These are phyloP conservation scores for Chlorella variabilis DNA, from an alignment of 163 green algal genomes.

Conservation along the genomic window DNA sequence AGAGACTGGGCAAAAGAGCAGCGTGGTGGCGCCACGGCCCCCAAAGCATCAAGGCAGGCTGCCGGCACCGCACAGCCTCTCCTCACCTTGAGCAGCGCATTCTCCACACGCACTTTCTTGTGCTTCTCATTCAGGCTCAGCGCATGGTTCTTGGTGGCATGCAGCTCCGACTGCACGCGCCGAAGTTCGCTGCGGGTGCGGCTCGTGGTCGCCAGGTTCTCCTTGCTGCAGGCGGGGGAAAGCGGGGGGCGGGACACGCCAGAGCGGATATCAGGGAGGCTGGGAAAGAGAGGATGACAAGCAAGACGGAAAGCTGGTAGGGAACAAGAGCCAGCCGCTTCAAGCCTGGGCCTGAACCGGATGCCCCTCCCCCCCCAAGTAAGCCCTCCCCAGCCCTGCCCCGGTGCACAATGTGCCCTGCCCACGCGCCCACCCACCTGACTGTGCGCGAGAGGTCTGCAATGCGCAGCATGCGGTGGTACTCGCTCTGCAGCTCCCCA, in stretches of 20 bases:
- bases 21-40: no score
- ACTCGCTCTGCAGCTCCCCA: slow-evolving; percentile 56
- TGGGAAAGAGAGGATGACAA: no score
- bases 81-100: slow-evolving; percentile 33
- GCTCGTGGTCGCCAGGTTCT: slow-evolving; percentile 59
- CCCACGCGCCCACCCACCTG: neutral
- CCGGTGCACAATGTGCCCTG: no score
- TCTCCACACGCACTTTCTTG: slow-evolving; percentile 22
- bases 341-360: no score
- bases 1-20: neutral
- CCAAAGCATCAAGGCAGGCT: no score
- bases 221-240: slow-evolving; percentile 36
- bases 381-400: no score
- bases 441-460: slow-evolving; percentile 57
- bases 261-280: no score
- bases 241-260: no score
- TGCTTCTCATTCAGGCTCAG: slow-evolving; percentile 6
- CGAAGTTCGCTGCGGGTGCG: slow-evolving; percentile 30
- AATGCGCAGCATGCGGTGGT: slow-evolving; percentile 52
- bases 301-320: no score
- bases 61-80: neutral
- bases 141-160: slow-evolving; percentile 13
- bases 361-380: no score
- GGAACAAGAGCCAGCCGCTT: no score
- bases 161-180: slow-evolving; percentile 29